Evolutionary conservation across 306 rosid genomes (phyloP), one percentile per base, ranked within the genome.

Genomic region (Potentilla sterilis): DNA sequence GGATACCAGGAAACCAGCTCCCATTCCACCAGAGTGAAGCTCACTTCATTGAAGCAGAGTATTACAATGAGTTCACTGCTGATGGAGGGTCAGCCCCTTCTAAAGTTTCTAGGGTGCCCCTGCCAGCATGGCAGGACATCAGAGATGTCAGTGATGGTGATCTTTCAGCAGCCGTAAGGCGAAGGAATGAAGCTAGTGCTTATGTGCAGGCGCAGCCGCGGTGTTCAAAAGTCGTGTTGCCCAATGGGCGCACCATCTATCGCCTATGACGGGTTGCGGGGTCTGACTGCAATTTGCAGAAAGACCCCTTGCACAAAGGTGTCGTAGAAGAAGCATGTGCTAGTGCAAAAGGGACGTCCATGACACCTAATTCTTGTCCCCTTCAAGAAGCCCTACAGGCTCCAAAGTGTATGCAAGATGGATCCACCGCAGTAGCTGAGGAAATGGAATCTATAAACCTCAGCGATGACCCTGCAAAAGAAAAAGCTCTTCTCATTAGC

Each of bases 131-230:
- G 28, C 28, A 28, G 1, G 28, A 28, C 28, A 28, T 28, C 1
- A 28, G 28, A 28, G 28, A 28, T 28, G 28, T 28, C 28, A 1
- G 28, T 28, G 28, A 57, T 10, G 13, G 6, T 22, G 35, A 57
- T 1, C 1, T 57, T 0, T 10, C 15, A 2, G 0, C 0, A 0
- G 9, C 0, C 0, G 0, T 9, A 0, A 22, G 7, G 1, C 61
- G 19, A 21, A 32, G 4, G 15, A 4, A 1, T 1, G 28, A 28
- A 0, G 8, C 8, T 6, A 24, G 0, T 9, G 65, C 9, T 0
- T 59, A 0, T 4, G 18, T 7, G 0, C 9, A 13, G 5, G 1
- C 7, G 0, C 2, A 3, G 2, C 19, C 3, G 0, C 0, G 38
- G 5, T 24, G 65, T 12, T 10, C 19, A 0, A 59, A 1, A 2